Evolutionary conservation across 441 rosid genomes (phyloP), one percentile per base, ranked within the genome.

Genomic region (Adansonia madagascariensis): DNA sequence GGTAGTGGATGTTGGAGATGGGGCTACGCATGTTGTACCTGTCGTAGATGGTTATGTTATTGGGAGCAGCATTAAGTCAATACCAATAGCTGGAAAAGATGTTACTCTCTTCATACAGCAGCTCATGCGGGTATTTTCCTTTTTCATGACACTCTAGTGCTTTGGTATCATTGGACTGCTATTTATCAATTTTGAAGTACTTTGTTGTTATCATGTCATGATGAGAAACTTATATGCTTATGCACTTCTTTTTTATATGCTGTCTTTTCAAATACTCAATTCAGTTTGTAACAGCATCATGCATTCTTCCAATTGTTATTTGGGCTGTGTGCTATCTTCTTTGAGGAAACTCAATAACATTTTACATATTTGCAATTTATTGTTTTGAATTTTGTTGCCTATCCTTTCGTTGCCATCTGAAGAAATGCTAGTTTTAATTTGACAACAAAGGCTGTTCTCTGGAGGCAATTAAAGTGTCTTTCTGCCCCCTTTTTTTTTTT

Each of bases 21-120:
- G 99, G 62, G 94, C 99, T 43, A 90, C 97, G 73, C 95, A 88
- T 82, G 87, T 96, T 70, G 99, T 96, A 63, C 99, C 98, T n/a
- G 98, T 96, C 75, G 99, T 98, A 75, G 99, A 96, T 77, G 99
- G 99, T 80, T 96, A 96, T 87, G 99, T 96, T 63, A 96, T 96
- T 68, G 98, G 90, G 75, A 91, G 99, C 89, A 91, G 98, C 91
- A 96, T 94, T 76, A 96, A 90, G 84, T 90, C 98, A 0, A 75
- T 96, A 67, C 99, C 98, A 4, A 88, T 96, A 82, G 90, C 99
- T 43, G 98, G 99, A 63, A 90, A 88, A 86, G 99, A 94, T 88
- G 96, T 94, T 67, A 87, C 96, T 72, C 92, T 89, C 77, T 96
- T 94, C 80, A 90, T 94, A 79, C 98, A 96, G 86, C 97, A 94